Conservation (phyloP, 768 basidiomycete genomes). For the Mycena latifolia region DNA sequence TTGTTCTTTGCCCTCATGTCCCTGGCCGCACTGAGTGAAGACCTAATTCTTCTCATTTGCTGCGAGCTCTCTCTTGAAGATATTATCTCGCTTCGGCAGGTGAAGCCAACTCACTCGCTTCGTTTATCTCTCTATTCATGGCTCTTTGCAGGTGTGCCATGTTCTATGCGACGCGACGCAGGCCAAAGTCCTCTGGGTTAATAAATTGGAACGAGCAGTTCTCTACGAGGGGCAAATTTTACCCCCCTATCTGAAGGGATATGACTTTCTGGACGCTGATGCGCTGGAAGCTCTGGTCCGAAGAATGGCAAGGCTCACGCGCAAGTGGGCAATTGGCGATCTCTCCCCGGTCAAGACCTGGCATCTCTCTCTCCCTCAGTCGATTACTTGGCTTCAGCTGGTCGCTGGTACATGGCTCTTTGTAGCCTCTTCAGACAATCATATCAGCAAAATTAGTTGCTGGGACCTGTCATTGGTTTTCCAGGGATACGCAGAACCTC, state of each 20-base stretch:
- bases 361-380: slow-evolving; percentile 7
- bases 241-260: no score
- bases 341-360: not conserved
- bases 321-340: not conserved
- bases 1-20: not conserved
- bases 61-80: not conserved
- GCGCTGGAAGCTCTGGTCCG: no score
- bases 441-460: slow-evolving; percentile 22
- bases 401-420: slow-evolving; percentile 25
- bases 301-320: no score
- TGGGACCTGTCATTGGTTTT: slow-evolving; percentile 27
- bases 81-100: slow-evolving; percentile 8
- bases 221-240: no score
- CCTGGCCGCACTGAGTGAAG: not conserved
- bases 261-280: no score
- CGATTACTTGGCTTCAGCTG: slow-evolving; percentile 33
- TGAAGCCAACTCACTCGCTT: not conserved
- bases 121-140: no score
- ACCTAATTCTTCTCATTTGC: not conserved
- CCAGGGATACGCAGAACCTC: slow-evolving; percentile 9
- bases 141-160: not conserved
- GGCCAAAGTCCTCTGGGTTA: slow-evolving; percentile 4
- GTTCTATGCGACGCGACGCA: not conserved
- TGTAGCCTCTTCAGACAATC: slow-evolving; percentile 25
- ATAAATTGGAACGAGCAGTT: not conserved